Conservation (phyloP, 345 rosid species). For the Syzygium aromaticum region DNA sequence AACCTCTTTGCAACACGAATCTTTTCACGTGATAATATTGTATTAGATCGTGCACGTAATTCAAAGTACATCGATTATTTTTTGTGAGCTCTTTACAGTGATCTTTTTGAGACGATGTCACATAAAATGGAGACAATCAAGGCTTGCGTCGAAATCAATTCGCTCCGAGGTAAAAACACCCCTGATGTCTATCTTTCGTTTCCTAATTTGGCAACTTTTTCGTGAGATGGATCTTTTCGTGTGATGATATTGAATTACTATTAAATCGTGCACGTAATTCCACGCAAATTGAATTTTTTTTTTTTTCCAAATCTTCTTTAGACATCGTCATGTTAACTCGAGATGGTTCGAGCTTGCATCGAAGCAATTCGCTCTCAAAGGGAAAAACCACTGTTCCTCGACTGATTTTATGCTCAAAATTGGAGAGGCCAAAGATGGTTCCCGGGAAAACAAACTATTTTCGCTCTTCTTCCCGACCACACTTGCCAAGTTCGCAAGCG, state of each 20-base stretch:
- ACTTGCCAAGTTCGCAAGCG: not conserved
- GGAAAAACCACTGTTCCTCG: not conserved
- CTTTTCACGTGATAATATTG: no score
- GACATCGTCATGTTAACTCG: no score
- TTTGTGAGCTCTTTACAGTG: not conserved
- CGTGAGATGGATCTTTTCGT: fast-evolving
- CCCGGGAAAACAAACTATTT: not conserved
- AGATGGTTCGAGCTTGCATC: no score
- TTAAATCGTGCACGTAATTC: no score
- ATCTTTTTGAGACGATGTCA: not conserved
- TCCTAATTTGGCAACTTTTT: not conserved
- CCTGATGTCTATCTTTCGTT: no score
- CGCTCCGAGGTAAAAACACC: not conserved
- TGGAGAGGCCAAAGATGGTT: not conserved
- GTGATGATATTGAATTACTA: not conserved
- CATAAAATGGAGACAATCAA: not conserved
- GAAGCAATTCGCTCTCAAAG: not conserved
- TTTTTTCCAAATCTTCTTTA: no score
- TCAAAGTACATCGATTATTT: not conserved
- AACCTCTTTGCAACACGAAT: no score
- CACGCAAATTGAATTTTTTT: no score
- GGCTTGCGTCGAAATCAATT: not conserved
- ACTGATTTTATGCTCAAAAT: not conserved
- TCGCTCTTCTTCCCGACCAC: not conserved
- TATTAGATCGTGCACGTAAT: no score